Conservation (phyloP, 768 basidiomycete species). For the Hericium erinaceus region DNA sequence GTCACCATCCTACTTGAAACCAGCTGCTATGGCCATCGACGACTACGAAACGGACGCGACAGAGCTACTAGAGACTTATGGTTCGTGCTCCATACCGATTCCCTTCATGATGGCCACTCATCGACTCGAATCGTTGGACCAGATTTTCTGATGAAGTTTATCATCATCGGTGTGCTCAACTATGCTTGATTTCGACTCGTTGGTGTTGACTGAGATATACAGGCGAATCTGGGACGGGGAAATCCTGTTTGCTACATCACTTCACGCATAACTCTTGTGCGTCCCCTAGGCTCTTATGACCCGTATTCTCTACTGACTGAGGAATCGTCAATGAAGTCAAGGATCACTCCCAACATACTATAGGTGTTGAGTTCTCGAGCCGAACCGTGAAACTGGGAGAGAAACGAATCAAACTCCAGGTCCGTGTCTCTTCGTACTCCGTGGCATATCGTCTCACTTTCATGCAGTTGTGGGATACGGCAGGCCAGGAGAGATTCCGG, state of each 20-base stretch:
- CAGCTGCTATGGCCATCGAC: slow-evolving; percentile 41
- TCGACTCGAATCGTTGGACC: slow-evolving; percentile 1
- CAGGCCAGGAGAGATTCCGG: slow-evolving; percentile 93
- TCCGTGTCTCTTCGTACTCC: slow-evolving; percentile 23
- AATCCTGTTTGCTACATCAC: slow-evolving; percentile 93
- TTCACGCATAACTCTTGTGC: slow-evolving; percentile 93
- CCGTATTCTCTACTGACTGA: slow-evolving; percentile 4
- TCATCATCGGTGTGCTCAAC: slow-evolving; percentile 70
- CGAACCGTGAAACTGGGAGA: slow-evolving; percentile 88
- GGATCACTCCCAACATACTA: slow-evolving; percentile 94
- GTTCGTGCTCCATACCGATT: slow-evolving; percentile 28
- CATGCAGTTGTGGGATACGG: slow-evolving; percentile 87
- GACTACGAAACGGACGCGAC: slow-evolving; percentile 79
- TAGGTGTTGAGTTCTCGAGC: slow-evolving; percentile 97
- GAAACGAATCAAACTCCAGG: slow-evolving; percentile 93
- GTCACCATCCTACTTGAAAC: no score
- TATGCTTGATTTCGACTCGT: background rate
- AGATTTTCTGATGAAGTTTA: slow-evolving; percentile 99
- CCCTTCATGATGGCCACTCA: background rate
- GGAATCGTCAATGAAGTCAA: slow-evolving; percentile 53
- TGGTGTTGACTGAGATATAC: background rate
- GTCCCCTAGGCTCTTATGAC: slow-evolving; percentile 22
- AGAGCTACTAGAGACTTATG: slow-evolving; percentile 91
- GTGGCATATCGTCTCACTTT: background rate
- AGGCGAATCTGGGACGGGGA: slow-evolving; percentile 97